phyloP scores from a whole-genome alignment of 179 eudicot species.

The Patellifolia procumbens region DNA sequence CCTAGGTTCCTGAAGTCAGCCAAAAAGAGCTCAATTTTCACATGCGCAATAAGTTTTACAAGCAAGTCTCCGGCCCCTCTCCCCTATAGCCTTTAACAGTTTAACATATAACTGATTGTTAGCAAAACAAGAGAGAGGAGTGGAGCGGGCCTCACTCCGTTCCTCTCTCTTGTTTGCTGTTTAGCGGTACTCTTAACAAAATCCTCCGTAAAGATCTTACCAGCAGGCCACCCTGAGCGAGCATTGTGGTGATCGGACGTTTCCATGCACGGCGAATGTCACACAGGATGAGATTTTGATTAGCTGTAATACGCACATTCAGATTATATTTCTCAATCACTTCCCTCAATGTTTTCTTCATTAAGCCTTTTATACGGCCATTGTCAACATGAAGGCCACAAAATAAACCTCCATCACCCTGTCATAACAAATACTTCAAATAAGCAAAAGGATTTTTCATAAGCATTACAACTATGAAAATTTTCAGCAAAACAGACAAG shows the following conservation, averaged over 20 bases:
- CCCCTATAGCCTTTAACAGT: no score
- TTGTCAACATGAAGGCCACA: conserved; percentile 93
- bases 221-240: conserved; percentile 87
- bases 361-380: conserved; percentile 85
- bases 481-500: not conserved
- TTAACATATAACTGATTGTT: no score
- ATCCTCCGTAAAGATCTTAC: conserved; percentile 39
- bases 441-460: not conserved
- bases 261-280: conserved; percentile 73
- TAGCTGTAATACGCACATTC: conserved; percentile 91
- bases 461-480: not conserved
- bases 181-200: not conserved
- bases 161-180: no score
- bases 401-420: conserved; percentile 90
- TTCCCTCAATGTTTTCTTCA: conserved; percentile 85
- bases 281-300: conserved; percentile 88
- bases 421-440: conserved; percentile 21
- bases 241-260: conserved; percentile 76
- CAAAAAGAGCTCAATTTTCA: conserved; percentile 18
- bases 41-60: conserved; percentile 2
- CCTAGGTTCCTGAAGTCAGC: conserved; percentile 65
- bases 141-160: no score
- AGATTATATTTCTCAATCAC: conserved; percentile 87
- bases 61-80: not conserved
- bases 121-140: no score